phyloP scores from a whole-genome alignment of 2,329 filamentous ascomycete genomes.

The Volutella citrinella region DNA sequence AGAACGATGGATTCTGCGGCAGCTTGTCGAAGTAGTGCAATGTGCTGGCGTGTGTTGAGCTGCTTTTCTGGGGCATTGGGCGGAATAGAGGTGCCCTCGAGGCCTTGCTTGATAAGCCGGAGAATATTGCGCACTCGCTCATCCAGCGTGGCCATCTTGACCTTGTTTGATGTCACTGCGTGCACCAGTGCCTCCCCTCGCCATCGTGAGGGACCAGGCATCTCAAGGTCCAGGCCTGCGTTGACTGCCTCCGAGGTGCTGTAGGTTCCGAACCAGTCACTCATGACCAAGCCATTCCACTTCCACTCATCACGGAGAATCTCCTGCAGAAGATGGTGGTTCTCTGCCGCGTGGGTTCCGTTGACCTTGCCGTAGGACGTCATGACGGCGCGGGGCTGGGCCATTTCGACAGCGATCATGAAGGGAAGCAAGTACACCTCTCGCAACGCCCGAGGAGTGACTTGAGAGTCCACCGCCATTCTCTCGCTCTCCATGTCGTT shows the following conservation, averaged over 20 bases:
- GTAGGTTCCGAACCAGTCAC: slow-evolving; percentile 34
- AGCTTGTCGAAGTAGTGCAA: slow-evolving; percentile 29
- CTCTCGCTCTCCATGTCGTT: slow-evolving; percentile 12
- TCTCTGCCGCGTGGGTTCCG: slow-evolving; percentile 21
- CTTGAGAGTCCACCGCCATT: slow-evolving; percentile 6
- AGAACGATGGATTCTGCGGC: slow-evolving; percentile 61
- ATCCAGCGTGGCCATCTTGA: slow-evolving; percentile 24
- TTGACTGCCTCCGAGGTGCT: slow-evolving; percentile 27
- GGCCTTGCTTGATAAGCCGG: slow-evolving; percentile 27
- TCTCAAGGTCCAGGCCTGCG: slow-evolving; percentile 32
- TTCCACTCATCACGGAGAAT: slow-evolving; percentile 32
- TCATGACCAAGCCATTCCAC: slow-evolving; percentile 33
- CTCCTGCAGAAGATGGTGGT: slow-evolving; percentile 16
- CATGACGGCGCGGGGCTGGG: slow-evolving; percentile 9
- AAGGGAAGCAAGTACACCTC: slow-evolving; percentile 17
- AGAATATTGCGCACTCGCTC: slow-evolving; percentile 29
- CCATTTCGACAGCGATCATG: slow-evolving; percentile 14
- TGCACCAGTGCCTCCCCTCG: slow-evolving; percentile 20
- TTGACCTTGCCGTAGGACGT: slow-evolving; percentile 26
- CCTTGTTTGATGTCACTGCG: slow-evolving; percentile 25
- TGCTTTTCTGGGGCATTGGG: too few relatives aligned
- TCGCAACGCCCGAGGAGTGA: slow-evolving; percentile 9
- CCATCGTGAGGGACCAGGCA: slow-evolving; percentile 33
- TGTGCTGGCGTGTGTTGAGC: slow-evolving; percentile 18
- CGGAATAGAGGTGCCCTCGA: too few relatives aligned